Conservation (phyloP, 371 early-diverging fungal genomes). For the Gilbertella persicaria region DNA sequence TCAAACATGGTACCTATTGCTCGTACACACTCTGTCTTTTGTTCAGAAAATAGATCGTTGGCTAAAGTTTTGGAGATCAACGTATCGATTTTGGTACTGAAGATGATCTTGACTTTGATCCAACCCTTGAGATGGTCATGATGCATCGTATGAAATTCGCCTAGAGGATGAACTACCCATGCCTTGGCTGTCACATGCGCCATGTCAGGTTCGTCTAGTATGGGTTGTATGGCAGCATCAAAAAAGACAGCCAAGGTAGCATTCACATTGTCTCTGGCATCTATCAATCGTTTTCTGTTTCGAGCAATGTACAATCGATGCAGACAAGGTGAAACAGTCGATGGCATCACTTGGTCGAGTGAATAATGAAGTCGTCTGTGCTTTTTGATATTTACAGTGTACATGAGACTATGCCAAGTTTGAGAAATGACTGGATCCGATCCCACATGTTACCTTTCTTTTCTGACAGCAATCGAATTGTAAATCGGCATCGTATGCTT, state of each 20-base stretch:
- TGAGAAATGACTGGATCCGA: neutral
- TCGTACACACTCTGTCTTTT: neutral
- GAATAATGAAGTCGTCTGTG: constrained; percentile 6
- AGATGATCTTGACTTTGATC: constrained; percentile 27
- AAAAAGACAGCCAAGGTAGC: constrained; percentile 25
- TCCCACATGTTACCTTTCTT: constrained; percentile 9
- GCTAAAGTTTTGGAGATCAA: neutral
- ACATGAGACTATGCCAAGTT: constrained; percentile 4
- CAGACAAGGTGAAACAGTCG: neutral
- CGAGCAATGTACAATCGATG: constrained; percentile 37
- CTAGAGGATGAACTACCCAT: constrained; percentile 34
- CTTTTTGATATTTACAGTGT: constrained; percentile 8
- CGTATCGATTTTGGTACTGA: neutral
- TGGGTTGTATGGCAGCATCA: constrained; percentile 7
- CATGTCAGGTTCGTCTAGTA: constrained; percentile 2
- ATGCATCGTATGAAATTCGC: constrained; percentile 16
- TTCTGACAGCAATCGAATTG: constrained; percentile 3
- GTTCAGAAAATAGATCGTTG: neutral
- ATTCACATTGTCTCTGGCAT: constrained; percentile 26
- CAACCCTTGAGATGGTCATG: constrained; percentile 7
- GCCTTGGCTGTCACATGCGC: constrained; percentile 25
- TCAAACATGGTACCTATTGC: neutral
- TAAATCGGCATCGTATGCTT: constrained; percentile 17
- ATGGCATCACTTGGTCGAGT: neutral
- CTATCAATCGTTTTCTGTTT: constrained; percentile 26